Evolutionary conservation across 116 monocot species (phyloP).

Genomic region (Phalaenopsis hybrid): DNA sequence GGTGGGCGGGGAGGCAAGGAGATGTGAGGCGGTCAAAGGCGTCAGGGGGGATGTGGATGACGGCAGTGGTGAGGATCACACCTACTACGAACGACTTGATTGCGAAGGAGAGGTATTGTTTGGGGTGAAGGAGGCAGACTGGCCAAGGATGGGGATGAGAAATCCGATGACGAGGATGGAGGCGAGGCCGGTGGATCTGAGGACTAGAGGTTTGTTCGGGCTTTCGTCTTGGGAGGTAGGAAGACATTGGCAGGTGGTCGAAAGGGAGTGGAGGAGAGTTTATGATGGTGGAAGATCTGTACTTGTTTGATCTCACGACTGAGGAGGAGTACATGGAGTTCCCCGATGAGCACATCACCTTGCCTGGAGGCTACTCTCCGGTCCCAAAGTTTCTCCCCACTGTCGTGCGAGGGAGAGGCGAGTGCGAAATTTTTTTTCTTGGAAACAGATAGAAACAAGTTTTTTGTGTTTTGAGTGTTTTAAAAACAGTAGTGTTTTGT

Average conservation of each 20-base stretch:
- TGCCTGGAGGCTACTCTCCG: conserved; percentile 55
- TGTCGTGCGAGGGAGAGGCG: neutral
- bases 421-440: too few relatives aligned
- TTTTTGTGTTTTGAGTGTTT: too few relatives aligned
- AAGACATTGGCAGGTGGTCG: conserved; percentile 7
- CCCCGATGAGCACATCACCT: conserved; percentile 59
- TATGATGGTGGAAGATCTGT: conserved; percentile 53
- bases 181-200: conserved; percentile 27
- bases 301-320: conserved; percentile 32
- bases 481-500: too few relatives aligned
- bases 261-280: conserved; percentile 19
- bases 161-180: conserved; percentile 31
- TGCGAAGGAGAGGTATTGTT: conserved; percentile 25
- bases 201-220: neutral
- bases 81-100: conserved; percentile 50
- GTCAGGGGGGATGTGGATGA: conserved; percentile 40
- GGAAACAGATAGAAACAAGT: too few relatives aligned
- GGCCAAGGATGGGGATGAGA: conserved; percentile 31
- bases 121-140: conserved; percentile 15
- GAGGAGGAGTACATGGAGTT: conserved; percentile 83
- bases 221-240: neutral
- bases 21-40: conserved; percentile 31
- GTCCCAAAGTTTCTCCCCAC: conserved; percentile 41
- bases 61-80: conserved; percentile 34
- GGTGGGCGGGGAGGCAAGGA: too few relatives aligned